Conservation (phyloP, 257 asterid species). For the Solanum microdontum region DNA sequence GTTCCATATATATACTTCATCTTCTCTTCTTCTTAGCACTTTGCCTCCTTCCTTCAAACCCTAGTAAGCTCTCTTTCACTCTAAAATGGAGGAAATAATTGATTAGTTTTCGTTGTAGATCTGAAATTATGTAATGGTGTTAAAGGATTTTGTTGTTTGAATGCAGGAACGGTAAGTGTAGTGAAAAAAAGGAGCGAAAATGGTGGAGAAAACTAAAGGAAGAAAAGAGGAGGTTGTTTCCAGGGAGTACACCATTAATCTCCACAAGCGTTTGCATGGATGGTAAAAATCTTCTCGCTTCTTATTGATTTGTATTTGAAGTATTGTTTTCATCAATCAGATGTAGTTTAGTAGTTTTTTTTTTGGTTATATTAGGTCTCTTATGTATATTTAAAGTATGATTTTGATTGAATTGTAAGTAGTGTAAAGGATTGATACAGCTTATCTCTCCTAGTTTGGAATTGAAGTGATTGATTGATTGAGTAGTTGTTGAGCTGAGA, state of each 20-base stretch:
- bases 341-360: neutral
- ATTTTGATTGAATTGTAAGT: neutral
- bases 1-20: neutral
- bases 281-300: slow-evolving; percentile 16
- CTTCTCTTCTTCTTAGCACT: neutral
- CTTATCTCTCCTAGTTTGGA: neutral
- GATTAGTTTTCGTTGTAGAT: neutral
- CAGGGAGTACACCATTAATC: slow-evolving; percentile 44
- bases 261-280: slow-evolving; percentile 48
- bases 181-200: neutral
- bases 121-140: neutral
- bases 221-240: slow-evolving; percentile 46
- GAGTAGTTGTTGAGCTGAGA: neutral
- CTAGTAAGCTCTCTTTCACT: neutral
- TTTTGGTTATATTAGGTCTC: neutral
- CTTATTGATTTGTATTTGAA: neutral
- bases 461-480: neutral
- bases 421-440: neutral
- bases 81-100: neutral
- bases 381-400: neutral
- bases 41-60: neutral
- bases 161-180: slow-evolving; percentile 10
- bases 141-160: neutral
- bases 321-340: neutral
- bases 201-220: slow-evolving; percentile 31